Conservation (phyloP, 2,329 filamentous ascomycete species). For the Rutstroemia sp. region DNA sequence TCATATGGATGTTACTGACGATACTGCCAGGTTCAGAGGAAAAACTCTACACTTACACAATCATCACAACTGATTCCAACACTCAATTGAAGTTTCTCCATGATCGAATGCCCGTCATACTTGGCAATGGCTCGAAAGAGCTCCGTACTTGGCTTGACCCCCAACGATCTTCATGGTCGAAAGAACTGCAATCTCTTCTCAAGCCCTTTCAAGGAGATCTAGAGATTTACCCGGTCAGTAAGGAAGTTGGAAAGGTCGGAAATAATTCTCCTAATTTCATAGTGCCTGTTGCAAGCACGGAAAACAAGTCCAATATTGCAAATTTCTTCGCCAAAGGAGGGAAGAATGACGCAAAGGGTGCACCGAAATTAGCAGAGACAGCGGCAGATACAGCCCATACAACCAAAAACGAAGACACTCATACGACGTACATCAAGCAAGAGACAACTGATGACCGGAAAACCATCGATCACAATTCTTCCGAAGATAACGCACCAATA, state of each 20-base stretch:
- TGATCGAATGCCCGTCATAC: slow-evolving; percentile 89
- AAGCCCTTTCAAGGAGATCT: slow-evolving; percentile 72
- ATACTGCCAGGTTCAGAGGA: slow-evolving; percentile 45
- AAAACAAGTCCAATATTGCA: slow-evolving; percentile 88
- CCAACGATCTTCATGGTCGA: slow-evolving; percentile 61
- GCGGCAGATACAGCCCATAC: slow-evolving; percentile 10
- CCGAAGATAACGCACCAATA: slow-evolving; percentile 25
- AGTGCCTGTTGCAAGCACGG: slow-evolving; percentile 71
- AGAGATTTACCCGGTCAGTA: slow-evolving; percentile 77
- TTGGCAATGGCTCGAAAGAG: slow-evolving; percentile 66
- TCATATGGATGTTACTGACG: slow-evolving; percentile 7
- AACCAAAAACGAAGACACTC: slow-evolving; percentile 13
- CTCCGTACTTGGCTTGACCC: slow-evolving; percentile 77
- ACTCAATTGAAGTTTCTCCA: slow-evolving; percentile 79
- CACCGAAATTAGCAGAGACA: neutral
- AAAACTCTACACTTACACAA: slow-evolving; percentile 79
- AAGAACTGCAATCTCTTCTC: slow-evolving; percentile 70
- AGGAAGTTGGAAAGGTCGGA: slow-evolving; percentile 89
- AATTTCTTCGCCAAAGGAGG: slow-evolving; percentile 73
- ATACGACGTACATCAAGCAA: slow-evolving; percentile 17
- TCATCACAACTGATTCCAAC: slow-evolving; percentile 88
- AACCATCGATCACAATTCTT: slow-evolving; percentile 20
- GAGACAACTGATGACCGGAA: slow-evolving; percentile 16
- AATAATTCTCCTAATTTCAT: slow-evolving; percentile 83
- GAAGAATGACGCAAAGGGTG: slow-evolving; percentile 13